Evolutionary conservation across 225 moss, liverwort and hornwort species (phyloP).

Genomic region (Physcomitrellopsis africana): DNA sequence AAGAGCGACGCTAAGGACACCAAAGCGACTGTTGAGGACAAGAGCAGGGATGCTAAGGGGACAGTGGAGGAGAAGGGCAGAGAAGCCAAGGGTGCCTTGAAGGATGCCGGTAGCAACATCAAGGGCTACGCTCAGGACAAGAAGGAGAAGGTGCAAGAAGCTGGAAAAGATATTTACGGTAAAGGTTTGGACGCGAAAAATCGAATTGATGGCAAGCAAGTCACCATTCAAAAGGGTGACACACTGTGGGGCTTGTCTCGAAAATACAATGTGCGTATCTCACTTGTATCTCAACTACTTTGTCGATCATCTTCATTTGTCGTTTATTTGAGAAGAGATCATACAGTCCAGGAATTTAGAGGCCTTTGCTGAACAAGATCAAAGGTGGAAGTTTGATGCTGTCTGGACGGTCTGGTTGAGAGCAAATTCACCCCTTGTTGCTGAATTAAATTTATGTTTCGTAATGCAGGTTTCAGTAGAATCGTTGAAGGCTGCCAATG

Average conservation of each 20-base stretch:
- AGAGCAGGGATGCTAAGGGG: slow-evolving; percentile 35
- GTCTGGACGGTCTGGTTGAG: not conserved
- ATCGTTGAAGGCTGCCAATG: slow-evolving; percentile 33
- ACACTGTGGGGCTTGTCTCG: slow-evolving; percentile 52
- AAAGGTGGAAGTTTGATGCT: not conserved
- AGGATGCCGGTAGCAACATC: slow-evolving; percentile 40
- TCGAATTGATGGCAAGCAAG: slow-evolving; percentile 50
- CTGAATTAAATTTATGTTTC: not conserved
- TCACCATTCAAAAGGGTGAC: slow-evolving; percentile 49
- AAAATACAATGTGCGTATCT: slow-evolving; percentile 9
- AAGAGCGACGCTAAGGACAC: slow-evolving; percentile 44
- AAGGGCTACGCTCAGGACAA: slow-evolving; percentile 53
- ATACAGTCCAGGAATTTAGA: no score
- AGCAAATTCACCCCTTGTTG: not conserved
- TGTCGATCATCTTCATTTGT: no score
- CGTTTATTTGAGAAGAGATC: no score
- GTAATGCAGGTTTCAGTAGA: slow-evolving; percentile 27
- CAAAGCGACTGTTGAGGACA: slow-evolving; percentile 33
- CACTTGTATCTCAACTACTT: no score
- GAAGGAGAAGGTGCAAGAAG: slow-evolving; percentile 52
- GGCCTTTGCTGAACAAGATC: no score
- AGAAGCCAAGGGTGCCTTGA: slow-evolving; percentile 43
- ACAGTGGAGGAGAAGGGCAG: slow-evolving; percentile 32
- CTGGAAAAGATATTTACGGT: slow-evolving; percentile 34
- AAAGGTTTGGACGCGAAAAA: slow-evolving; percentile 44